Evolutionary conservation across 352 stramenopile genomes (phyloP), one percentile per base, ranked within the genome.

Genomic region (Globisporangium radiosum): DNA sequence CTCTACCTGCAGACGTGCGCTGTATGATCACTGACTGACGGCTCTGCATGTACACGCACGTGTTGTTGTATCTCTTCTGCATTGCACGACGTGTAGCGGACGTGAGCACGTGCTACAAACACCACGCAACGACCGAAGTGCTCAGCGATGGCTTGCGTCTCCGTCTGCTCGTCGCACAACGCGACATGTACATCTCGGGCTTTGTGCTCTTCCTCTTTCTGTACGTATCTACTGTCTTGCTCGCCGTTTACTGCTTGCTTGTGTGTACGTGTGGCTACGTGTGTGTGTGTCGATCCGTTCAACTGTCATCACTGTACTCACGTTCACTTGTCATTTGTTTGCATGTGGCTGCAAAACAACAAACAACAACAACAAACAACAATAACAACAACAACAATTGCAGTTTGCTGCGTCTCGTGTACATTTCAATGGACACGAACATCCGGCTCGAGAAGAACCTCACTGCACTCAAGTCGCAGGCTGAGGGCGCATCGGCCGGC

Each of bases 101-200:
- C 64, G 79, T 92, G 39, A 65, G 63, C 57, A 88, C 82, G 38
- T 69, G 69, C 45, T 90, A 88, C 72, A 87, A 85, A 63, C 75
- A 92, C 64, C 76, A 88, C 54, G 68, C 70, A 40, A 68, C 70
- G 13, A 78, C 83, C 15, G 65, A 72, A 49, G 62, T 83, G 25
- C 68, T 86, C 40, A 83, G 71, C 49, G 85, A 94, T 65, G 82
- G 85, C 13, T 64, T 94, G 63, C 82, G 85, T n/a, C 87, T 94
- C 50, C 85, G 82, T 33, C 57, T 94, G 57, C 70, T 94, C 57
- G 75, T 74, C 14, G 80, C 85, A 0, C 82, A 94, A 64, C 77
- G 85, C 19, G 78, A 94, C 63, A 90, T 92, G 81, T 94, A 94
- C 79, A 92, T 94, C 59, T 81, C 85, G 39, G 82, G 85, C 64